A percentile compares a stretch with the other conserved stretches of the same genome.
Evolutionary conservation across 371 early-diverging fungal species (phyloP).

Genomic region (Smittium mucronatum): DNA sequence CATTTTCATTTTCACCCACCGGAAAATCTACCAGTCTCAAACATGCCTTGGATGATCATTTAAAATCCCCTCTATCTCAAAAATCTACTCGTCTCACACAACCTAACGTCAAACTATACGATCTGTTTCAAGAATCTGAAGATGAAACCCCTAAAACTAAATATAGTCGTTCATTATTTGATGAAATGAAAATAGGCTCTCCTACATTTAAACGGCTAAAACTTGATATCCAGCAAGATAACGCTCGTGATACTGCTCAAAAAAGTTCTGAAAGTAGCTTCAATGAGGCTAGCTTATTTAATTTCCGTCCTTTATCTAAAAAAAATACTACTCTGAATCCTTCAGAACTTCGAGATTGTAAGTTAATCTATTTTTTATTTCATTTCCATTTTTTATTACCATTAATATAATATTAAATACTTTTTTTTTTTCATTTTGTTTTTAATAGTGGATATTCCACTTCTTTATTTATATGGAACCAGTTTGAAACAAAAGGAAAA

Average conservation of each 20-base stretch:
- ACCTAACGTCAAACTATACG: background rate
- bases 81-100: background rate
- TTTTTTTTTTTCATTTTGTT: background rate
- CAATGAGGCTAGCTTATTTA: background rate
- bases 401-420: background rate
- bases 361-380: background rate
- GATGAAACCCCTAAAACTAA: conserved; percentile 8
- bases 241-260: background rate
- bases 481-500: background rate
- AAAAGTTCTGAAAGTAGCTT: background rate
- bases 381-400: background rate
- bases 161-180: conserved; percentile 2
- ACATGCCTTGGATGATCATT: background rate
- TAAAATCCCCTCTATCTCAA: background rate
- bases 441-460: background rate
- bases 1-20: conserved; percentile 27
- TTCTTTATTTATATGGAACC: background rate
- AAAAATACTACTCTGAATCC: background rate
- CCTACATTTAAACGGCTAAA: background rate
- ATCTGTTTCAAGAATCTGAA: conserved; percentile 2
- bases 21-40: conserved; percentile 11
- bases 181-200: conserved; percentile 4
- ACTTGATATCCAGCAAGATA: background rate
- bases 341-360: background rate
- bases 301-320: background rate